A percentile compares a stretch with the other conserved stretches of the same genome.
phyloP scores from a whole-genome alignment of 1,284 basidiomycete genomes.

The Ceratobasidium sp. region DNA sequence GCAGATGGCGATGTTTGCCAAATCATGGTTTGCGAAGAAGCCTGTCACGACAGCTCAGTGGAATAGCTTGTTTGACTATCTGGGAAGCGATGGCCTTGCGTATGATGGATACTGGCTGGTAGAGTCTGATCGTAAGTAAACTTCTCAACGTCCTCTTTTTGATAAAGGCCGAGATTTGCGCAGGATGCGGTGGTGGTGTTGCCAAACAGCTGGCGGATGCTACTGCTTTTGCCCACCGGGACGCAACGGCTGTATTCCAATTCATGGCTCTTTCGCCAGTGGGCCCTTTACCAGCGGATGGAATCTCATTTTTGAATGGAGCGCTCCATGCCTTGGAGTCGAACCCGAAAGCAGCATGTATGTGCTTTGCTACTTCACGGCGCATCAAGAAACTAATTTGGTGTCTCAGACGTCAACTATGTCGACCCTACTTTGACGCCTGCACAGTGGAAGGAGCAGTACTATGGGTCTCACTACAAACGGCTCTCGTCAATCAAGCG shows the following conservation, averaged over 20 bases:
- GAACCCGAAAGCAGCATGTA: slow-evolving; percentile 24
- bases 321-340: slow-evolving; percentile 29
- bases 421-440: too few relatives aligned
- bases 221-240: not conserved
- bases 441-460: too few relatives aligned
- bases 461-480: too few relatives aligned
- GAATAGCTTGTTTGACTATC: slow-evolving; percentile 33
- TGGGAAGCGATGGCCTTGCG: slow-evolving; percentile 18
- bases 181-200: not conserved
- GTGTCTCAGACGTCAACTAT: too few relatives aligned
- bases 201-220: not conserved
- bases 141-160: too few relatives aligned
- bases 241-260: not conserved
- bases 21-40: slow-evolving; percentile 12
- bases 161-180: not conserved
- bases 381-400: too few relatives aligned
- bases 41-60: not conserved
- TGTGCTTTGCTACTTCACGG: too few relatives aligned
- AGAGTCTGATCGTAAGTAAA: slow-evolving; percentile 28
- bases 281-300: not conserved
- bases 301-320: not conserved
- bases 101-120: slow-evolving; percentile 18
- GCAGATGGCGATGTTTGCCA: not conserved
- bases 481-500: too few relatives aligned
- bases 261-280: not conserved